These are phyloP conservation scores for Globisporangium carolinianum DNA, from an alignment of 352 stramenopile species.

Conservation along the genomic window DNA sequence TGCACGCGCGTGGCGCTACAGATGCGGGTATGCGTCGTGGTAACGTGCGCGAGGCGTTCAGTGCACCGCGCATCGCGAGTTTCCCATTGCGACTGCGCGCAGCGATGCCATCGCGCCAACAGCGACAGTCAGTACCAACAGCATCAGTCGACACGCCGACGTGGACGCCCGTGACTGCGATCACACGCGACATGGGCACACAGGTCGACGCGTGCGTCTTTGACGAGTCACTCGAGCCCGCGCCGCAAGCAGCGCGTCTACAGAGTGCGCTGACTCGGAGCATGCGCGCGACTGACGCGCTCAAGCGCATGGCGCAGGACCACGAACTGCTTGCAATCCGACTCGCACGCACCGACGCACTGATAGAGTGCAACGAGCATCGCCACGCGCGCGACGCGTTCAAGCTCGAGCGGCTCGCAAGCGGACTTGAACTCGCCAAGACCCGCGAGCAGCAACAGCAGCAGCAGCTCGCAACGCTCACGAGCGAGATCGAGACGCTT, in stretches of 20 bases:
- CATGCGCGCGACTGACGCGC: conserved; percentile 24
- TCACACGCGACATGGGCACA: conserved; percentile 22
- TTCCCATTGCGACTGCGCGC: conserved; percentile 23
- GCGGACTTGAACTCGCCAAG: conserved; percentile 27
- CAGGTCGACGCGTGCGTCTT: conserved; percentile 16
- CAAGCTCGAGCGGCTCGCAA: conserved; percentile 21
- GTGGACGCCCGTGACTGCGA: conserved; percentile 20
- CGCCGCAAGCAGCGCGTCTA: conserved; percentile 8
- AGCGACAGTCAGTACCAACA: not conserved
- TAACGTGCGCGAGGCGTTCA: conserved; percentile 22
- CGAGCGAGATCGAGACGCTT: conserved; percentile 17
- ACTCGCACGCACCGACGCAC: conserved; percentile 18
- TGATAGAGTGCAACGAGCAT: conserved; percentile 15
- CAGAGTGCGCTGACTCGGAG: conserved; percentile 28
- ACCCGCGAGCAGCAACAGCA: conserved; percentile 18
- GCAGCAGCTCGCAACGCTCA: conserved; percentile 29
- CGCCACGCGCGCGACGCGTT: conserved; percentile 14
- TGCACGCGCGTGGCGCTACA: not conserved
- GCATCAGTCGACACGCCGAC: conserved; percentile 6
- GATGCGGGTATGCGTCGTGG: conserved; percentile 9
- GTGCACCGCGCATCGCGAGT: conserved; percentile 6
- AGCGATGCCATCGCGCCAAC: conserved; percentile 13
- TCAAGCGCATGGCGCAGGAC: conserved; percentile 36
- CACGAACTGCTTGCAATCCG: conserved; percentile 27
- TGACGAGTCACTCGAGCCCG: not conserved